Evolutionary conservation across 495 filamentous ascomycete species (phyloP).

Genomic region (Hypoxylon trugodes): DNA sequence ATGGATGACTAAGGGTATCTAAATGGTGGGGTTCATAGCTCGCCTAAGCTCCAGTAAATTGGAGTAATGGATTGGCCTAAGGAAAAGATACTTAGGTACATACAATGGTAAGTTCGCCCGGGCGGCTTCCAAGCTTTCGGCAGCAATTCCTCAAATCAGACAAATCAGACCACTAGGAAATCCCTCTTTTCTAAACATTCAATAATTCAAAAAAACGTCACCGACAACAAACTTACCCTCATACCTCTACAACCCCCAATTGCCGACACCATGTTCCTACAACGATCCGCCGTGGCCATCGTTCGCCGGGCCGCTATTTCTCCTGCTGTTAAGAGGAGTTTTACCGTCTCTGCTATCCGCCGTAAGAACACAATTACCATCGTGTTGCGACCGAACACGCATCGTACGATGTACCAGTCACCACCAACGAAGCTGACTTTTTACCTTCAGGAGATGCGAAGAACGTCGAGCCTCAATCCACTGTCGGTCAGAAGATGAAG

Average conservation of each 20-base stretch:
- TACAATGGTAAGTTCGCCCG: too few relatives aligned
- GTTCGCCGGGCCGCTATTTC: slow-evolving; percentile 73
- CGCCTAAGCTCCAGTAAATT: slow-evolving; percentile 28
- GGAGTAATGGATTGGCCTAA: too few relatives aligned
- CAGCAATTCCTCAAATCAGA: slow-evolving; percentile 32
- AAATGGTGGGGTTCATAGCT: slow-evolving; percentile 11
- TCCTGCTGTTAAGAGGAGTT: slow-evolving; percentile 65
- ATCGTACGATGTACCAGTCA: slow-evolving; percentile 33
- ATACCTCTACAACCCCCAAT: slow-evolving; percentile 13
- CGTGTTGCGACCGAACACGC: slow-evolving; percentile 9
- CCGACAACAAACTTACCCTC: slow-evolving; percentile 7
- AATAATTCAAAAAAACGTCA: slow-evolving; percentile 22
- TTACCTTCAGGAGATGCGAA: slow-evolving; percentile 40
- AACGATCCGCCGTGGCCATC: slow-evolving; percentile 77
- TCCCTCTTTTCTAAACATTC: slow-evolving; percentile 36
- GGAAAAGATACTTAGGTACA: slow-evolving; percentile 39
- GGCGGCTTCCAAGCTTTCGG: slow-evolving; percentile 31
- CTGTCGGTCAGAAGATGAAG: slow-evolving; percentile 36
- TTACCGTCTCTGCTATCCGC: slow-evolving; percentile 65
- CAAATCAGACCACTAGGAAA: slow-evolving; percentile 46
- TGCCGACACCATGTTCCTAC: slow-evolving; percentile 75
- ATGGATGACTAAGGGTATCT: slow-evolving; percentile 3
- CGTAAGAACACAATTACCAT: slow-evolving; percentile 56
- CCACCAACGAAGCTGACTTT: slow-evolving; percentile 35
- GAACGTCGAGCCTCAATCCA: slow-evolving; percentile 37